Percentiles rank a stretch among this genome's conserved stretches.
phyloP scores from a whole-genome alignment of 768 basidiomycete species.

The Aureoboletus auriporus region DNA sequence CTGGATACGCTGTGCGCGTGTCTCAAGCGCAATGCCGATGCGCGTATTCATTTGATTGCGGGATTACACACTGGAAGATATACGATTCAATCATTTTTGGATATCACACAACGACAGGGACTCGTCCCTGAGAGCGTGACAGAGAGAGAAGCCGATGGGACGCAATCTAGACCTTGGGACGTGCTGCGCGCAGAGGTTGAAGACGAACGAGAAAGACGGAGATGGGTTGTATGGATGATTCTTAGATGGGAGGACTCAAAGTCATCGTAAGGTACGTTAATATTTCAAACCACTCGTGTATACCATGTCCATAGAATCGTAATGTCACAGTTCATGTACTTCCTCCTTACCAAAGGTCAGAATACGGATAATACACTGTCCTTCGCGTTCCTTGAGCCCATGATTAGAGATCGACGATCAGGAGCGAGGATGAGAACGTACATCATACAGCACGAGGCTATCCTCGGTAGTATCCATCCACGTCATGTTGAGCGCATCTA shows the following conservation, averaged over 20 bases:
- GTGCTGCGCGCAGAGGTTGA: constrained; percentile 49
- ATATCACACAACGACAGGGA: constrained; percentile 28
- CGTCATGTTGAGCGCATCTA: constrained; percentile 43
- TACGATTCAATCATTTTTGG: constrained; percentile 60
- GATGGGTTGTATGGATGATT: constrained; percentile 70
- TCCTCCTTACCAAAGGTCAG: constrained; percentile 28
- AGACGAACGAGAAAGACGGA: constrained; percentile 62
- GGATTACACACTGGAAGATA: constrained; percentile 77
- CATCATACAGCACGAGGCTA: constrained; percentile 54
- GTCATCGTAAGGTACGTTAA: too few relatives aligned
- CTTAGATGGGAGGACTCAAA: constrained; percentile 41
- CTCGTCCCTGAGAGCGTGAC: constrained; percentile 42
- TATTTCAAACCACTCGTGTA: neutral
- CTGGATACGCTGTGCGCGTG: constrained; percentile 48
- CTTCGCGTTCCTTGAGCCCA: constrained; percentile 26
- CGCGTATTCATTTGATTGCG: constrained; percentile 64
- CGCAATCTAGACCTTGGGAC: constrained; percentile 44
- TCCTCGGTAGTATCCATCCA: constrained; percentile 57
- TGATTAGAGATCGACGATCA: neutral
- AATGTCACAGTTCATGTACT: constrained; percentile 6
- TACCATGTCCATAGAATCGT: neutral
- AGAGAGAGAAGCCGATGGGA: constrained; percentile 48
- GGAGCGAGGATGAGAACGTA: constrained; percentile 26
- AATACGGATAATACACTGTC: constrained; percentile 30
- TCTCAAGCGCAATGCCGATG: constrained; percentile 37